Evolutionary conservation across 1,139 yeast species (phyloP).

Genomic region (Taiozyma sp.): DNA sequence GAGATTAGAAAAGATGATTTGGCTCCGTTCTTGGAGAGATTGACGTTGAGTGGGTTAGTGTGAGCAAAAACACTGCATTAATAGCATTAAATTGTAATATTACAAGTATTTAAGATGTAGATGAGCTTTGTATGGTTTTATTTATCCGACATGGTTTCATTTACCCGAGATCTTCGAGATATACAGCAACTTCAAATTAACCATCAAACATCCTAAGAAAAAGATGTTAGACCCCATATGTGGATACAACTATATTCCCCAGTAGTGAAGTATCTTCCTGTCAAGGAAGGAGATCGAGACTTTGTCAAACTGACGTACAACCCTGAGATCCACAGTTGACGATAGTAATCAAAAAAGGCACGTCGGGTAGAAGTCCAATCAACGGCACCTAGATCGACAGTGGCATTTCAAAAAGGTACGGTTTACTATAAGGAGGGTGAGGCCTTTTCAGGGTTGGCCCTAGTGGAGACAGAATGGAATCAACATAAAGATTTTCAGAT

Average conservation of each 20-base stretch:
- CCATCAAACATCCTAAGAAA: not conserved
- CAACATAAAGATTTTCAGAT: not conserved
- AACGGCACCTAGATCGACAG: not conserved
- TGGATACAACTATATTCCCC: no score
- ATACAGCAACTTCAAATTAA: not conserved
- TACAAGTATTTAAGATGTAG: not conserved
- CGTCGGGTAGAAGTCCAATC: not conserved
- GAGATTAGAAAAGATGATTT: slow-evolving; percentile 87
- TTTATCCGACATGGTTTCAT: not conserved
- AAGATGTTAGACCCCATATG: no score
- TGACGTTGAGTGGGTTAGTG: slow-evolving; percentile 48
- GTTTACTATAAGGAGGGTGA: not conserved
- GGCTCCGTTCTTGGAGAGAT: slow-evolving; percentile 77
- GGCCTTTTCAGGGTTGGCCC: not conserved
- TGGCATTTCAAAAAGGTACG: not conserved
- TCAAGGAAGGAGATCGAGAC: not conserved
- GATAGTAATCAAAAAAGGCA: not conserved
- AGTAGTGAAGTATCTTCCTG: not conserved
- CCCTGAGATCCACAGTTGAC: not conserved
- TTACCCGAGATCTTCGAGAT: not conserved
- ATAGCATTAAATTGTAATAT: not conserved
- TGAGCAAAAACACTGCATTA: slow-evolving; percentile 9
- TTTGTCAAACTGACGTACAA: not conserved
- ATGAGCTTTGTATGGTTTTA: not conserved
- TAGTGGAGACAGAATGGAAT: not conserved